These are phyloP conservation scores for Aechmea fasciata DNA, from an alignment of 176 grass and related monocot species.

Conservation along the genomic window DNA sequence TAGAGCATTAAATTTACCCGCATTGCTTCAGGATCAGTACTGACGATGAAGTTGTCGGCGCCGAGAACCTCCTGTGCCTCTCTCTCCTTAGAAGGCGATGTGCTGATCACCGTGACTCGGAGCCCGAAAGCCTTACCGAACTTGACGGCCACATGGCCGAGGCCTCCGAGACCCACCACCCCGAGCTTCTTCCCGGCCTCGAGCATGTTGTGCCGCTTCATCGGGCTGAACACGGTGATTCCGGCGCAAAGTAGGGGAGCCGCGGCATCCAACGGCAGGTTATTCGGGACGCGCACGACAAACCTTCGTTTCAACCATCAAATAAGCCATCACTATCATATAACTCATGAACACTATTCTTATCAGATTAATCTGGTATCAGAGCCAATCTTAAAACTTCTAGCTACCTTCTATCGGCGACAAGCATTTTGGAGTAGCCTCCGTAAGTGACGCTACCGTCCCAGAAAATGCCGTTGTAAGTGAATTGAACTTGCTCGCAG, in stretches of 20 bases:
- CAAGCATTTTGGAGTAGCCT: conserved; percentile 24
- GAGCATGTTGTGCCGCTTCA: conserved; percentile 35
- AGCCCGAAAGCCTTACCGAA: conserved; percentile 40
- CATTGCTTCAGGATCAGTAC: conserved; percentile 11
- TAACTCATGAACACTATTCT: too few species aligned
- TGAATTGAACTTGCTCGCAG: conserved; percentile 16
- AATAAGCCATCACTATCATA: too few species aligned
- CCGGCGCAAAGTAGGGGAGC: conserved; percentile 45
- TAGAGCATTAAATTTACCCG: conserved; percentile 2
- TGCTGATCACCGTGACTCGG: conserved; percentile 48
- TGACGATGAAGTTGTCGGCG: conserved; percentile 34
- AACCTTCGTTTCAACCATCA: not conserved
- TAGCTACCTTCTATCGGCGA: conserved; percentile 31
- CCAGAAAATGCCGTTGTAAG: conserved; percentile 33
- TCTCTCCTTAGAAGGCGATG: conserved; percentile 26
- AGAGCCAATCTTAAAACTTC: not conserved
- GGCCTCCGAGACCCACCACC: conserved; percentile 39
- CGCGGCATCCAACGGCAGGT: conserved; percentile 15
- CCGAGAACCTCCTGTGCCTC: conserved; percentile 32
- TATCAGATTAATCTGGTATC: too few species aligned
- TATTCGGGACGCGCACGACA: conserved; percentile 27
- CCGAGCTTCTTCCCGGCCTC: conserved; percentile 34
- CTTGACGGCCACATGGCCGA: conserved; percentile 43
- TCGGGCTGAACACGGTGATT: conserved; percentile 36
- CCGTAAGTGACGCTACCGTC: conserved; percentile 32